Conservation (phyloP, 2,329 filamentous ascomycete genomes). For the Aureobasidium uvarum region DNA sequence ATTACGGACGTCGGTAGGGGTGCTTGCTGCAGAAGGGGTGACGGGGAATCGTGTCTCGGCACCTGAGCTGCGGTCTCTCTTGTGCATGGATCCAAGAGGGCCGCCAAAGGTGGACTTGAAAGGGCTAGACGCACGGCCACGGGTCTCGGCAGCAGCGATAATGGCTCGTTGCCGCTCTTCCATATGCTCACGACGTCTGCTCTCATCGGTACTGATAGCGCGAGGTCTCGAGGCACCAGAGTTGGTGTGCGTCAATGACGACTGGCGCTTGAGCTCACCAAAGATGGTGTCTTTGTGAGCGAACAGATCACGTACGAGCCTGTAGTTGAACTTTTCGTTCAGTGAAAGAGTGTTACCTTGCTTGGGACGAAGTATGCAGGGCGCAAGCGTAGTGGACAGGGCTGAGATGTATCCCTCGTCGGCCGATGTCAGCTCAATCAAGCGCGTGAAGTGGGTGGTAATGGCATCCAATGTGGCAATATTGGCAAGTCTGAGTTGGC, state of each 20-base stretch:
- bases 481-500: conserved; percentile 90
- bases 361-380: conserved; percentile 84
- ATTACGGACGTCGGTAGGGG: conserved; percentile 42
- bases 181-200: conserved; percentile 88
- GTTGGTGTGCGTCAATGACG: conserved; percentile 64
- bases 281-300: conserved; percentile 94
- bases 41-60: conserved; percentile 77
- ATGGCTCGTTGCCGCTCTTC: conserved; percentile 87
- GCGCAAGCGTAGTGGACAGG: conserved; percentile 72
- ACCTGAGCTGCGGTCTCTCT: conserved; percentile 74
- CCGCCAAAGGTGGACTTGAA: conserved; percentile 27
- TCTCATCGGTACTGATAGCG: conserved; percentile 92
- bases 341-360: conserved; percentile 86
- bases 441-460: conserved; percentile 94
- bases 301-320: conserved; percentile 87
- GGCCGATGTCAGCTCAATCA: conserved; percentile 95
- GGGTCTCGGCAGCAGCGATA: conserved; percentile 51
- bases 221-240: conserved; percentile 64
- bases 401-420: conserved; percentile 79
- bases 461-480: conserved; percentile 98
- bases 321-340: conserved; percentile 91
- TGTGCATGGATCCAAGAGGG: conserved; percentile 51
- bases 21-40: conserved; percentile 54
- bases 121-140: conserved; percentile 50
- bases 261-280: conserved; percentile 89